Conservation (phyloP, 208 protist genomes). For the Acanthamoeba healyi region DNA sequence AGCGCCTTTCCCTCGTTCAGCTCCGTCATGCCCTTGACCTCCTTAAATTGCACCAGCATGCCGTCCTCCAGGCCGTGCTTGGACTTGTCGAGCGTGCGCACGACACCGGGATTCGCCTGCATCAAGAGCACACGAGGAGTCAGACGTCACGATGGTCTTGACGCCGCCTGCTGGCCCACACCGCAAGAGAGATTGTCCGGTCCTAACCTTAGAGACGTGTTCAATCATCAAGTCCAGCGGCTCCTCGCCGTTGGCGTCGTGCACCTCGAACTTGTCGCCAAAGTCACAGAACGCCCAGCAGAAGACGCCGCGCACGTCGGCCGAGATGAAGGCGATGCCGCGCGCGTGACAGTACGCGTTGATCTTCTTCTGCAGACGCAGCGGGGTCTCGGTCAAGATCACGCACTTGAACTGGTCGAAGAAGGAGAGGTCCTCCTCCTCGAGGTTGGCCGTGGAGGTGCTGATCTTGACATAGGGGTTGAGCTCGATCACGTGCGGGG, state of each 20-base stretch:
- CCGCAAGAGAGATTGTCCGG: neutral
- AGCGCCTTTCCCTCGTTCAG: slow-evolving; percentile 74
- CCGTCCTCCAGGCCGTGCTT: slow-evolving; percentile 89
- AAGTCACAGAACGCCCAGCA: slow-evolving; percentile 89
- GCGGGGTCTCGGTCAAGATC: slow-evolving; percentile 84
- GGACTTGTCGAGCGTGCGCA: slow-evolving; percentile 88
- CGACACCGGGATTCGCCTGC: slow-evolving; percentile 85
- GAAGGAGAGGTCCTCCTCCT: slow-evolving; percentile 29
- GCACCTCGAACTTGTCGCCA: slow-evolving; percentile 89
- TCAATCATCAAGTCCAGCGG: slow-evolving; percentile 81
- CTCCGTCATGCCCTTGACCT: slow-evolving; percentile 83
- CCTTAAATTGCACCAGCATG: slow-evolving; percentile 91
- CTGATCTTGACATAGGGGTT: slow-evolving; percentile 92
- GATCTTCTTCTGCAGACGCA: slow-evolving; percentile 83
- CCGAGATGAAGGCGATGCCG: slow-evolving; percentile 85
- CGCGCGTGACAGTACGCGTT: slow-evolving; percentile 82
- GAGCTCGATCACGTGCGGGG: slow-evolving; percentile 90
- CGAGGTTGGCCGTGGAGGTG: slow-evolving; percentile 73
- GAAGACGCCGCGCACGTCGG: slow-evolving; percentile 85
- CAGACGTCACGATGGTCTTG: neutral
- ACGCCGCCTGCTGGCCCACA: too few species aligned
- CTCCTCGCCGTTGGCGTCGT: slow-evolving; percentile 91
- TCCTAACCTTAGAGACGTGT: slow-evolving; percentile 79
- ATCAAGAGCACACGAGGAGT: neutral
- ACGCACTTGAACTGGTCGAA: slow-evolving; percentile 85